A percentile compares a stretch with the other conserved stretches of the same genome.
Evolutionary conservation across 441 rosid species (phyloP).

Genomic region (Macaranga tanarius): DNA sequence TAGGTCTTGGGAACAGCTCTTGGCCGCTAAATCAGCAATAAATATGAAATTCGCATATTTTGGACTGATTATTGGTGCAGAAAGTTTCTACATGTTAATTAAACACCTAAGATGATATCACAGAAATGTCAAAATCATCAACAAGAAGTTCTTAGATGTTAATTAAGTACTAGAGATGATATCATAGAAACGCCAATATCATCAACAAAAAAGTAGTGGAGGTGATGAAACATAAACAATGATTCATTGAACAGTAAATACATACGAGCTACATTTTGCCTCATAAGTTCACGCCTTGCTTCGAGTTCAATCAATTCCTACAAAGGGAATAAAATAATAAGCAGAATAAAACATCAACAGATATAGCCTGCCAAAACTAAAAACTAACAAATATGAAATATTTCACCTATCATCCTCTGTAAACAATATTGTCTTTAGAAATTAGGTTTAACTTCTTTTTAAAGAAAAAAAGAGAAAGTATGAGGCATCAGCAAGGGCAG

Average conservation of each 20-base stretch:
- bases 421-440: not conserved
- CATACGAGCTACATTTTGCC: conserved; percentile 83
- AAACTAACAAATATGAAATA: not conserved
- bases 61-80: not conserved
- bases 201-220: not conserved
- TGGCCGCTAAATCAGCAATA: not conserved
- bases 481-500: not conserved
- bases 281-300: conserved; percentile 80
- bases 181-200: conserved; percentile 2
- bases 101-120: not conserved
- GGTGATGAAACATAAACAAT: conserved; percentile 12
- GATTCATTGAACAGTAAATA: conserved; percentile 21
- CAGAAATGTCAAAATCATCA: conserved; percentile 4
- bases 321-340: conserved; percentile 23
- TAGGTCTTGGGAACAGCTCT: not conserved
- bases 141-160: not conserved
- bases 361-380: conserved; percentile 4
- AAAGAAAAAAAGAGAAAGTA: not conserved
- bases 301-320: conserved; percentile 82
- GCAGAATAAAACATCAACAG: not conserved
- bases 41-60: not conserved
- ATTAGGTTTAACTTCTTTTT: not conserved
- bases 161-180: not conserved
- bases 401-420: not conserved
- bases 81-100: not conserved